Conservation (phyloP, 169 alveolate genomes). For the Sarcocystis neurona region DNA sequence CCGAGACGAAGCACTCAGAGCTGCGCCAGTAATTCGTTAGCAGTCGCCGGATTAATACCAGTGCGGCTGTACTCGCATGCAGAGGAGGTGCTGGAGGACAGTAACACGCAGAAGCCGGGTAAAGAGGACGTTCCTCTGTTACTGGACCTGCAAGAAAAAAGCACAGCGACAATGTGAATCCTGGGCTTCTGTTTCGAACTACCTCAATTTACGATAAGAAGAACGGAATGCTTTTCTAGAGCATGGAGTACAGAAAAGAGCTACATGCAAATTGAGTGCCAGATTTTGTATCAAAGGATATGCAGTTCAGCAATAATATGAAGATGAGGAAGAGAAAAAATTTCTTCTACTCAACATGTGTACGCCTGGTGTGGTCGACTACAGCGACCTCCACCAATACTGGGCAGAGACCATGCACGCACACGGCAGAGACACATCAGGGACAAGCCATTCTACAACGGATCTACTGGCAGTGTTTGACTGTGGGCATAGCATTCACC, state of each 20-base stretch:
- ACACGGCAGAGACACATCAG: no score
- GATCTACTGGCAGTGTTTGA: neutral
- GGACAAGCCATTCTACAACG: no score
- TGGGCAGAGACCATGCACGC: no score
- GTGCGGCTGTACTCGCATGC: conserved; percentile 26
- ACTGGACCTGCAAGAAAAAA: conserved; percentile 47
- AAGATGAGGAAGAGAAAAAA: no score
- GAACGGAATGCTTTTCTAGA: neutral
- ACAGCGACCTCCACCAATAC: no score
- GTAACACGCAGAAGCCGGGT: conserved; percentile 50
- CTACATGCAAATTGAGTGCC: neutral
- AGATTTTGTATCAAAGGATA: neutral
- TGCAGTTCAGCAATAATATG: no score
- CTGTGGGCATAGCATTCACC: neutral
- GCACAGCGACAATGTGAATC: no score
- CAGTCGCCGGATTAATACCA: conserved; percentile 43
- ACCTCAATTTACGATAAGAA: neutral
- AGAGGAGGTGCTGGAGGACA: conserved; percentile 45
- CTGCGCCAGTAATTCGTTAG: conserved; percentile 64
- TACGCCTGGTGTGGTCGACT: no score
- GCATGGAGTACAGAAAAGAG: neutral
- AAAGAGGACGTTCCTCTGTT: conserved; percentile 44
- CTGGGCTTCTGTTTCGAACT: neutral
- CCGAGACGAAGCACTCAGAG: conserved; percentile 47
- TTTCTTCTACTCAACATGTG: no score